A percentile compares a stretch with the other conserved stretches of the same genome.
Evolutionary conservation across 1,284 basidiomycete species (phyloP).

Genomic region (Peniophora sp.): DNA sequence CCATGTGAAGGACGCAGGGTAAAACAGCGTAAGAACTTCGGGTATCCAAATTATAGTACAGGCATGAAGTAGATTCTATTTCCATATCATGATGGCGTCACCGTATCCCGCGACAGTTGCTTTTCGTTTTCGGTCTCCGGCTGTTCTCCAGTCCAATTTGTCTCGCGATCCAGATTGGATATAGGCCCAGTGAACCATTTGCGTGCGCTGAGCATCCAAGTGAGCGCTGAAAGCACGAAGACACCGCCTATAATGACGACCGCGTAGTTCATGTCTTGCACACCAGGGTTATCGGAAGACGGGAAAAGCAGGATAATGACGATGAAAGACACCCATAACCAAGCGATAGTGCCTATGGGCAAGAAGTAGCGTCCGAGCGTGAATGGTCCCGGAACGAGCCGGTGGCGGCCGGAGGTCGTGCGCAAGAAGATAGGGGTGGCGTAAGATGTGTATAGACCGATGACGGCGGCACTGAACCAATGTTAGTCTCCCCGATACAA

Average conservation of each 20-base stretch:
- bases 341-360: conserved; percentile 51
- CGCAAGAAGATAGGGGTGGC: conserved; percentile 61
- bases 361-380: conserved; percentile 51
- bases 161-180: conserved; percentile 29
- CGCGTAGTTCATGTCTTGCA: conserved; percentile 57
- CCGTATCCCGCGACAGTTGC: too few relatives aligned
- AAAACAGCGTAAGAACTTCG: too few relatives aligned
- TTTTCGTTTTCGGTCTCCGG: not conserved
- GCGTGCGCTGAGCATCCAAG: conserved; percentile 59
- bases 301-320: conserved; percentile 57
- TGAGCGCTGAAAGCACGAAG: conserved; percentile 53
- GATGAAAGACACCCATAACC: conserved; percentile 61
- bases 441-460: conserved; percentile 64
- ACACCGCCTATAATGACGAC: conserved; percentile 59
- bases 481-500: not conserved
- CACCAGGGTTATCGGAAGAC: conserved; percentile 28
- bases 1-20: too few relatives aligned
- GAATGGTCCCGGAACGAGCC: conserved; percentile 52
- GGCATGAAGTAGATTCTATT: too few relatives aligned
- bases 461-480: conserved; percentile 50
- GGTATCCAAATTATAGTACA: too few relatives aligned
- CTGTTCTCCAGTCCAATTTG: not conserved
- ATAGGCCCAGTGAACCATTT: conserved; percentile 69
- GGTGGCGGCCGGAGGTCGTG: conserved; percentile 56
- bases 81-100: too few relatives aligned